Evolutionary conservation across 225 moss, liverwort and hornwort genomes (phyloP), one percentile per base, ranked within the genome.

Genomic region (Pseudisothecium myosuroides): DNA sequence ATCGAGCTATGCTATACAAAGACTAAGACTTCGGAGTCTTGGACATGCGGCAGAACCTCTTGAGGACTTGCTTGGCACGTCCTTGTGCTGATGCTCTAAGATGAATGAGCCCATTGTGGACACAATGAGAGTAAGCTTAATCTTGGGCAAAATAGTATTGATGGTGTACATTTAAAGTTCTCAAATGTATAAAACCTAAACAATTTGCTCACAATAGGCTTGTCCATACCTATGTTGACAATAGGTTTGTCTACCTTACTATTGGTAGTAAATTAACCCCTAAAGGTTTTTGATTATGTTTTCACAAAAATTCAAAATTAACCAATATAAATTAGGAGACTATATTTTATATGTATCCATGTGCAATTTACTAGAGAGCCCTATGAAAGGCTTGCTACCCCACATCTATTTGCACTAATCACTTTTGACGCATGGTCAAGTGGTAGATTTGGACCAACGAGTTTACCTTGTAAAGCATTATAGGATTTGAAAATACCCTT

Each of bases 61-160:
- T 31, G 1, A 31, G 7, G 29, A 17, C 2, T 0, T 74, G 2
- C 2, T 45, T 73, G 17, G 6, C 0, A 1, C 5, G 0, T 74
- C 10, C 6, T 1, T 2, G 0, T 29, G 10, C 29, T 47, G 10
- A 45, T 29, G 47, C 9, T 29, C 17, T 74, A 10, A 74, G 47
- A 7, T 74, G 7, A 47, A 74, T 47, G 47, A 74, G 7, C 6
- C 29, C 10, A 15, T 43, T 72, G 9, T 41, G 1, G 41, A 27
- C 7, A 72, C 26, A 24, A 41, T 71, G 24, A 14, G 14, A 69
- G 4, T 8, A 71, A 41, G 23, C 0, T 5, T 14, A 14, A 71
- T 26, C n/a, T 2, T 24, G 2, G 8, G 4, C 69, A 71, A 43
- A 72, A 43, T 72, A 43, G 9, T 72, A 16, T 9, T 27, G 14